Evolutionary conservation across 768 basidiomycete species (phyloP).

Genomic region (Cubamyces lactineus): DNA sequence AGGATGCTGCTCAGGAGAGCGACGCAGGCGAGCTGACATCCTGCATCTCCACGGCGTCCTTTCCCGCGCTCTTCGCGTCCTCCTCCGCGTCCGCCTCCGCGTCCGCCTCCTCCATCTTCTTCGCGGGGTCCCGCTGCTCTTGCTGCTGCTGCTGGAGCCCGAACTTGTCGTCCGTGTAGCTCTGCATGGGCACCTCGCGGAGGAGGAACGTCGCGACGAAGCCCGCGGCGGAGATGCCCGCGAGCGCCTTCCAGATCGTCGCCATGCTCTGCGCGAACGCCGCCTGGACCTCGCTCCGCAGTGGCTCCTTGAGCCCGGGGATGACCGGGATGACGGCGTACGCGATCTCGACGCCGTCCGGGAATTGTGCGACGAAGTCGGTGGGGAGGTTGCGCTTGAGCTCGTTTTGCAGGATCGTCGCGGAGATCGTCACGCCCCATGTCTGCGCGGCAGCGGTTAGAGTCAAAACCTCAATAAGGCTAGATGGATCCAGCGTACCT

Average conservation of each 20-base stretch:
- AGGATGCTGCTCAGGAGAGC: background rate
- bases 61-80: background rate
- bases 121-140: background rate
- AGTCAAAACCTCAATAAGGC: background rate
- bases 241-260: constrained; percentile 47
- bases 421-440: constrained; percentile 56
- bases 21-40: background rate
- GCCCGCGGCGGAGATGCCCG: constrained; percentile 44
- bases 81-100: background rate
- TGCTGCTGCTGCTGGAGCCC: constrained; percentile 13
- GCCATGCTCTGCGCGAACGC: constrained; percentile 47
- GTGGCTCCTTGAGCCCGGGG: constrained; percentile 36
- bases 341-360: constrained; percentile 43
- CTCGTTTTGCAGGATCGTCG: constrained; percentile 54
- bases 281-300: constrained; percentile 39
- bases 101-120: background rate
- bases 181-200: constrained; percentile 32
- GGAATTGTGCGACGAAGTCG: constrained; percentile 39
- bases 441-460: constrained; percentile 34
- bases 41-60: background rate
- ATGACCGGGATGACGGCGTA: constrained; percentile 52
- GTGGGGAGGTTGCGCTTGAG: constrained; percentile 46
- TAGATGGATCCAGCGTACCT: constrained; percentile 13
- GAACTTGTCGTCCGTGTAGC: constrained; percentile 23
- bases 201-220: constrained; percentile 40